Evolutionary conservation across 2,329 filamentous ascomycete species (phyloP).

Genomic region (Colletotrichum chrysophilum): DNA sequence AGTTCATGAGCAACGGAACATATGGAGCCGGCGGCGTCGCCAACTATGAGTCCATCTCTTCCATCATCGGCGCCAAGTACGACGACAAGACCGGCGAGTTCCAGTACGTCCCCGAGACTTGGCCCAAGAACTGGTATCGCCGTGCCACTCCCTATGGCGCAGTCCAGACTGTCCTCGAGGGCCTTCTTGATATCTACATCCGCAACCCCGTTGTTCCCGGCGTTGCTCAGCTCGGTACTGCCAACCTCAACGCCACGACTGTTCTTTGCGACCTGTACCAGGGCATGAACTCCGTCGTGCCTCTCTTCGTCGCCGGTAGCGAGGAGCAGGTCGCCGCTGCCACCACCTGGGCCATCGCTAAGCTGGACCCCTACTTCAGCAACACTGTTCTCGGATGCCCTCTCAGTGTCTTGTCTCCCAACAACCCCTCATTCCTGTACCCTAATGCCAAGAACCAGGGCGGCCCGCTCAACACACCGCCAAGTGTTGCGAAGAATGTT

Average conservation of each 20-base stretch:
- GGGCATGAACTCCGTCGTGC: background rate
- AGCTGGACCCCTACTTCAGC: slow-evolving; percentile 11
- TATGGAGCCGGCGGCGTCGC: slow-evolving; percentile 8
- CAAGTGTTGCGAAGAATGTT: background rate
- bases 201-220: background rate
- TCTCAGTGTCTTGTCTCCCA: background rate
- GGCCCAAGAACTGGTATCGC: slow-evolving; percentile 16
- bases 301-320: slow-evolving; percentile 1
- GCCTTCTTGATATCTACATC: background rate
- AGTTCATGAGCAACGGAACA: slow-evolving; percentile 15
- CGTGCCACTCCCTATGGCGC: slow-evolving; percentile 8
- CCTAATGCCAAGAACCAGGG: background rate
- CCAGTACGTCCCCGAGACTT: slow-evolving; percentile 16
- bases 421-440: background rate
- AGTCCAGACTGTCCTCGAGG: background rate
- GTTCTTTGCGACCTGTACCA: slow-evolving; percentile 9
- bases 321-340: slow-evolving; percentile 3
- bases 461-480: slow-evolving; percentile 2
- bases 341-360: background rate
- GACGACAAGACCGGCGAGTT: slow-evolving; percentile 2
- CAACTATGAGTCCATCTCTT: slow-evolving; percentile 15
- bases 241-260: slow-evolving; percentile 6
- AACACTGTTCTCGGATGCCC: slow-evolving; percentile 3
- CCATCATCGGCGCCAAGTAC: slow-evolving; percentile 13
- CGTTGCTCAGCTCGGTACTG: background rate